Conservation (phyloP, 208 protist genomes). For the Crithidia bombi region DNA sequence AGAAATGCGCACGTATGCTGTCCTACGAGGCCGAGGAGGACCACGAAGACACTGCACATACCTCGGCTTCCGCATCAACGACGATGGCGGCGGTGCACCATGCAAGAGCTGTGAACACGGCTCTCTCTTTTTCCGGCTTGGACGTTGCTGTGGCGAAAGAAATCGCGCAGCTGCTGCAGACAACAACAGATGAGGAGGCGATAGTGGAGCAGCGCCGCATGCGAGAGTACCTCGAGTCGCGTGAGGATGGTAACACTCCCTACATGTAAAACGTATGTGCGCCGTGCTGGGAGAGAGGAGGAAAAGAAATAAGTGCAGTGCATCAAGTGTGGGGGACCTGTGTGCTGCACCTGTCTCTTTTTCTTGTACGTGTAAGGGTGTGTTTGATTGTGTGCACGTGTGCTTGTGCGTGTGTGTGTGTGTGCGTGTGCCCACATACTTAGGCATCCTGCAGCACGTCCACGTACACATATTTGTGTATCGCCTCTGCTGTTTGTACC, state of each 20-base stretch:
- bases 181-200: conserved; percentile 5
- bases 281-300: not conserved
- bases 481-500: too few species aligned
- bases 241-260: conserved; percentile 22
- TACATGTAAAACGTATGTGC: conserved; percentile 39
- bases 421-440: too few species aligned
- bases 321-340: too few species aligned
- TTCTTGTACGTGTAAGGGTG: too few species aligned
- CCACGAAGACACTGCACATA: not conserved
- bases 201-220: not conserved
- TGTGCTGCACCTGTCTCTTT: too few species aligned
- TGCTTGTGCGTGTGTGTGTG: too few species aligned
- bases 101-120: conserved; percentile 21
- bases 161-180: conserved; percentile 25
- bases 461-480: too few species aligned
- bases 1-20: conserved; percentile 9
- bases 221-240: conserved; percentile 29
- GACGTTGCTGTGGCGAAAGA: conserved; percentile 42
- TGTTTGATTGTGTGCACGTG: too few species aligned
- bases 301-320: too few species aligned
- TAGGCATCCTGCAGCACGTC: too few species aligned
- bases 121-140: conserved; percentile 26
- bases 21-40: conserved; percentile 15
- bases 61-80: not conserved
- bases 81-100: not conserved